Percentiles rank a stretch among this genome's conserved stretches.
Conservation (phyloP, 140 eudicot species). For the Oenanthe javanica region DNA sequence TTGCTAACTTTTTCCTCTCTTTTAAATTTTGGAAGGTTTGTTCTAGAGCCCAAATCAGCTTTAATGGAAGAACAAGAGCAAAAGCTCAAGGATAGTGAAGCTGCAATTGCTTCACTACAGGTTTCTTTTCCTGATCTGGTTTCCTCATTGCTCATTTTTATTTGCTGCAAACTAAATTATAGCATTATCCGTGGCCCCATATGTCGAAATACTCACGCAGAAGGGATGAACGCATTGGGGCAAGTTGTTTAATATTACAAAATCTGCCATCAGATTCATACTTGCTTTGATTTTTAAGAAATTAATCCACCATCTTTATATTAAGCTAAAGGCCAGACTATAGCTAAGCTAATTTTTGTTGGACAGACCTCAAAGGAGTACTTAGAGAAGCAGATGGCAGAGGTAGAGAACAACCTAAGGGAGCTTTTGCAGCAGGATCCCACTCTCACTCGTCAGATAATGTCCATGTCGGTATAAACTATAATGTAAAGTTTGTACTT, state of each 20-base stretch:
- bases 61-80: constrained; percentile 82
- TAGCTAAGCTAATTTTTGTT: background rate
- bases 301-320: background rate
- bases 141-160: background rate
- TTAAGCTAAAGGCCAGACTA: background rate
- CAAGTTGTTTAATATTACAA: background rate
- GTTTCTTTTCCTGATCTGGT: constrained; percentile 25
- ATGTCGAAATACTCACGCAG: background rate
- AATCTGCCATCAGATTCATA: background rate
- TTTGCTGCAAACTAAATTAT: background rate
- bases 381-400: constrained; percentile 83
- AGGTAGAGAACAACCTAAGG: constrained; percentile 70
- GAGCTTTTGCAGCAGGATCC: constrained; percentile 98
- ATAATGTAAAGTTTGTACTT: background rate
- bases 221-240: background rate
- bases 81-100: constrained; percentile 79
- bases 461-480: constrained; percentile 69
- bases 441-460: constrained; percentile 89
- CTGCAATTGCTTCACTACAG: constrained; percentile 81
- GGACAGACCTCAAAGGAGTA: constrained; percentile 84
- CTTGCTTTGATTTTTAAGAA: background rate
- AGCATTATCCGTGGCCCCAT: background rate
- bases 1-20: background rate
- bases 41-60: constrained; percentile 76
- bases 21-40: constrained; percentile 50